These are phyloP conservation scores for Luffa aegyptiaca DNA, from an alignment of 306 rosid species.

Conservation along the genomic window DNA sequence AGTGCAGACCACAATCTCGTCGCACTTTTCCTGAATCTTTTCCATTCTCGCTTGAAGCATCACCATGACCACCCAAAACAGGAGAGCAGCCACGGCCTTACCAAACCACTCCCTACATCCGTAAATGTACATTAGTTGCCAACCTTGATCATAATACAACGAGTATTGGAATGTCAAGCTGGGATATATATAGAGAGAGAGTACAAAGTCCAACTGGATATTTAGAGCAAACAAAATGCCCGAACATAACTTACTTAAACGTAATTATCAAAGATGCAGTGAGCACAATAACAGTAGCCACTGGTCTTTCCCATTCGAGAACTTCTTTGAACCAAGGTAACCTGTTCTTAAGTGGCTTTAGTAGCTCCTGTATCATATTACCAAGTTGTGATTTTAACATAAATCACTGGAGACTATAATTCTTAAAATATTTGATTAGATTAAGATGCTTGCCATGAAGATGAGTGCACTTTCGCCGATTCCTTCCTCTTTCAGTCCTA, in stretches of 20 bases:
- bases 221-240: not conserved
- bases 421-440: not conserved
- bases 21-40: slow-evolving; percentile 29
- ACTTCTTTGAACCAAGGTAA: slow-evolving; percentile 46
- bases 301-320: slow-evolving; percentile 67
- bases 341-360: slow-evolving; percentile 44
- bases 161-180: not conserved
- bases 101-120: slow-evolving; percentile 85
- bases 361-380: slow-evolving; percentile 47
- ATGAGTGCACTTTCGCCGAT: slow-evolving; percentile 43
- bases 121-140: not conserved
- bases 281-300: slow-evolving; percentile 32
- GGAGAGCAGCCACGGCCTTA: slow-evolving; percentile 50
- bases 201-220: not conserved
- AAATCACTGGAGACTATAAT: not conserved
- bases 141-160: not conserved
- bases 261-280: slow-evolving; percentile 38
- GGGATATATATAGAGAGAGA: not conserved
- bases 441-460: slow-evolving; percentile 34
- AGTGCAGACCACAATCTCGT: slow-evolving; percentile 51
- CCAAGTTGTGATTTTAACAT: not conserved
- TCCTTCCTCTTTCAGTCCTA: slow-evolving; percentile 78
- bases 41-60: slow-evolving; percentile 51
- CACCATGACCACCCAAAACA: slow-evolving; percentile 44
- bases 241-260: slow-evolving; percentile 39